Evolutionary conservation across 2,329 filamentous ascomycete genomes (phyloP).

Genomic region (Monilinia laxa): DNA sequence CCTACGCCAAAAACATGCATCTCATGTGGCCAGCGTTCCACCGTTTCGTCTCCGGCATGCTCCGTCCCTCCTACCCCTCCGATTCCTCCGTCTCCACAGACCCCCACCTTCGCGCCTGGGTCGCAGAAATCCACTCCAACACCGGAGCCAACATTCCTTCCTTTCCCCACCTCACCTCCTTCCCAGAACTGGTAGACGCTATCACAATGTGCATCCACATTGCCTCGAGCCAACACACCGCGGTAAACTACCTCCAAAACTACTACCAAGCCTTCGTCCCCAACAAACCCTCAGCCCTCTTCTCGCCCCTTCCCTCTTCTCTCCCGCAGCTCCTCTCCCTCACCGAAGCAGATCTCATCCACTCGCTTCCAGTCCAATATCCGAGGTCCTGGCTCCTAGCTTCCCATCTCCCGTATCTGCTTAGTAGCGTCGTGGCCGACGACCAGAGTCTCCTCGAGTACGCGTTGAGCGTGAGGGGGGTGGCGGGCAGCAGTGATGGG

Average conservation of each 20-base stretch:
- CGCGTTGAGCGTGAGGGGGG: conserved; percentile 1
- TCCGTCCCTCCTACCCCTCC: not conserved
- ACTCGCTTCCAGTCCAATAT: not conserved
- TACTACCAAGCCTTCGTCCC: conserved; percentile 51
- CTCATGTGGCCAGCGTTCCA: conserved; percentile 11
- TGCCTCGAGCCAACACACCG: conserved; percentile 50
- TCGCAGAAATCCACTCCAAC: not conserved
- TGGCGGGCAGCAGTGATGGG: not conserved
- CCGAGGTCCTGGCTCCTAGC: not conserved
- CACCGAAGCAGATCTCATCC: not conserved
- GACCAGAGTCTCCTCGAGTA: conserved; percentile 19
- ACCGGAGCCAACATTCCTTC: not conserved
- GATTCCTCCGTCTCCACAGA: not conserved
- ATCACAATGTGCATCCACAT: conserved; percentile 55
- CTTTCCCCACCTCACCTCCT: not conserved
- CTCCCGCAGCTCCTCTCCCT: not conserved
- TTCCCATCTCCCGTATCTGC: not conserved
- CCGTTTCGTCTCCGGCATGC: conserved; percentile 4
- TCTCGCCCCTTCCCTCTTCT: not conserved
- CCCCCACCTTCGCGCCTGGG: not conserved
- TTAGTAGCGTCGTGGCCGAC: conserved; percentile 4
- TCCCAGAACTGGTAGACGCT: conserved; percentile 40
- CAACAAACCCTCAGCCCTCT: conserved; percentile 1
- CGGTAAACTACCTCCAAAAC: conserved; percentile 53
- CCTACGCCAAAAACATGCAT: conserved; percentile 17